Evolutionary conservation across 257 asterid genomes (phyloP), one percentile per base, ranked within the genome.

Genomic region (Scutellaria barbata): DNA sequence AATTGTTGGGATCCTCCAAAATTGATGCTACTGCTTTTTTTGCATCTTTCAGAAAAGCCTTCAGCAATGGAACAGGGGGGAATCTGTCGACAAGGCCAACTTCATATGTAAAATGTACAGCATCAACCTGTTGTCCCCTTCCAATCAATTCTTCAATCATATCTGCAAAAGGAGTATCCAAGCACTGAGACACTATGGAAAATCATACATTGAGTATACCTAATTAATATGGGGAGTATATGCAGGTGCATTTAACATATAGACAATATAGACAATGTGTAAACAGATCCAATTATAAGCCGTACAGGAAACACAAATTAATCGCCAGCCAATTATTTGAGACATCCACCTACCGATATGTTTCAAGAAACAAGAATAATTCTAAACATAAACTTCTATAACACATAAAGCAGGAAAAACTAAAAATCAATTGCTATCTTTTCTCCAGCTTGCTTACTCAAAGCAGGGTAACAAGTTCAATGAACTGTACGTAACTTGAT

Each of bases 111-210:
- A 95, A 95, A 82, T 95, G 99, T 63, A 95, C 98, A 35, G 99
- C 99, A 84, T 95, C 99, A 66, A 95, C 98, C 74, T 90, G 99
- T 79, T 95, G 99, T 74, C 99, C 99, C 81, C 85, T 87, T 85
- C 98, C 90, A 60, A 95, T 86, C 51, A 95, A 72, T 68, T 95
- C 99, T 80, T 90, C 96, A 46, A 95, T 95, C 92, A 95, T 86
- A 71, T 92, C 99, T 95, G 94, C 85, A 50, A 10, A 76, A 14
- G 65, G 59, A 65, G 72, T 14, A 63, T 58, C n/a, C 46, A 63
- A 68, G 74, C 77, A 75, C 72, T 79, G 82, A 82, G 83, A 73
- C 70, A 80, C 83, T 67, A 74, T 10, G 30, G 69, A 74, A 50
- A 54, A 72, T 41, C 63, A 65, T 37, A 71, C 75, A 54, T 33